Conservation (phyloP, 139 green algal species). For the Chlamydomonas incerta region DNA sequence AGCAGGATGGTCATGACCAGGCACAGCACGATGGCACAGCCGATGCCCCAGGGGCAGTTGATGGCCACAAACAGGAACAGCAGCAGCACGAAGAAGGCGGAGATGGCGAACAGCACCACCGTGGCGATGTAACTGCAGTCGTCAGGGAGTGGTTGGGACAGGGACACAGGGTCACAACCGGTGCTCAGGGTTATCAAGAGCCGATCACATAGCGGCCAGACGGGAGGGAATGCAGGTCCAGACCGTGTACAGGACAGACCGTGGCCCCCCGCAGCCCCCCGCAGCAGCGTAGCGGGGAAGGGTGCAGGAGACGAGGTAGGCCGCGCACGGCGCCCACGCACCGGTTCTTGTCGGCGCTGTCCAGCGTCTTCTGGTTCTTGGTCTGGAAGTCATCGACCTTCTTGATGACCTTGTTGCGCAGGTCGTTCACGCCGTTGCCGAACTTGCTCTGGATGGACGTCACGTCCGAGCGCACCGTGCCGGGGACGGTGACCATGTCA, state of each 20-base stretch:
- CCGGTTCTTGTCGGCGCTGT: not conserved
- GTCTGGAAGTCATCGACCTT: not conserved
- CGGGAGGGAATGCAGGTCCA: too few species aligned
- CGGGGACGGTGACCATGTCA: not conserved
- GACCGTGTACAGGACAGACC: too few species aligned
- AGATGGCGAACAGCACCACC: not conserved
- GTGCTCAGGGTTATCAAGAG: too few species aligned
- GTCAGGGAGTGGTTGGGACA: too few species aligned
- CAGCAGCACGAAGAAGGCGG: not conserved
- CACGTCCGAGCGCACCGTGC: not conserved
- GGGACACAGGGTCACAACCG: too few species aligned
- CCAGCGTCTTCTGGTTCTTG: not conserved
- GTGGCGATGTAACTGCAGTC: conserved; percentile 9
- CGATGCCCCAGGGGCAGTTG: conserved; percentile 44
- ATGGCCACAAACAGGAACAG: conserved; percentile 10
- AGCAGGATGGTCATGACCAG: not conserved
- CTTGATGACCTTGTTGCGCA: not conserved
- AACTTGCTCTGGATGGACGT: not conserved
- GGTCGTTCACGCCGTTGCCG: not conserved
- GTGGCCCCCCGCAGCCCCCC: too few species aligned
- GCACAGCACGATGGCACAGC: not conserved
- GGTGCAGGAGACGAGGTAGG: too few species aligned
- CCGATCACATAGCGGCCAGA: too few species aligned
- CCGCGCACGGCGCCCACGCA: too few species aligned
- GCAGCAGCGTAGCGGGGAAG: too few species aligned